phyloP scores from a whole-genome alignment of 306 rosid species.

The Sindora glabra region DNA sequence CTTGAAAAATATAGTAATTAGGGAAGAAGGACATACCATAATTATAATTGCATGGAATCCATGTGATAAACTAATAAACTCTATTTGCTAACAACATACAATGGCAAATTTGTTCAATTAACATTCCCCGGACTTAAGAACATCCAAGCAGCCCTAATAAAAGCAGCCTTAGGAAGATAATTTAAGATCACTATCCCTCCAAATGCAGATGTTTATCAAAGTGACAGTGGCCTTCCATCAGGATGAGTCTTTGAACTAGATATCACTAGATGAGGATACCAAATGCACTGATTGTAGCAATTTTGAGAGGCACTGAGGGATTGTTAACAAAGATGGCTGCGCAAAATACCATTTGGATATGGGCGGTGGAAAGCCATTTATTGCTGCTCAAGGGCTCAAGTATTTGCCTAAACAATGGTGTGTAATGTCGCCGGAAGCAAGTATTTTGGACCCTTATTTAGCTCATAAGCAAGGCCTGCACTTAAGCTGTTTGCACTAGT shows the following conservation, averaged over 20 bases:
- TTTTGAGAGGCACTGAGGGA: constrained; percentile 68
- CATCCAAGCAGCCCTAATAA: constrained; percentile 48
- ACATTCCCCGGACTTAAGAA: constrained; percentile 42
- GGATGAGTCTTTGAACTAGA: constrained; percentile 48
- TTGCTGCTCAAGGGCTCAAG: constrained; percentile 44
- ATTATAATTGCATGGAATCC: no score
- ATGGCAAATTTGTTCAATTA: constrained; percentile 27
- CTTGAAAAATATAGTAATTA: no score
- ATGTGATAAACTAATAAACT: no score
- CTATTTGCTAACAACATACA: no score
- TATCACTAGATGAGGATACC: constrained; percentile 50
- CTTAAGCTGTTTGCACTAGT: constrained; percentile 54
- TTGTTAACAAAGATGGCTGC: constrained; percentile 50
- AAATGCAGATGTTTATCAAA: constrained; percentile 60
- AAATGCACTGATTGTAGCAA: constrained; percentile 49
- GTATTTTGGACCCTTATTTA: constrained; percentile 35
- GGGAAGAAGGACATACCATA: no score
- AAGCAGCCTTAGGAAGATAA: constrained; percentile 48
- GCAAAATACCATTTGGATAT: constrained; percentile 33
- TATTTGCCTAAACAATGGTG: constrained; percentile 49
- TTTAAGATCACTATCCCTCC: constrained; percentile 56
- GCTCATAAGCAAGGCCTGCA: constrained; percentile 30
- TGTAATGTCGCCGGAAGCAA: constrained; percentile 42
- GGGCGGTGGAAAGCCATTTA: constrained; percentile 14
- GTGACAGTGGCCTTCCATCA: constrained; percentile 39